Conservation (phyloP, 148 eudicot genomes). For the Polygonum aviculare region DNA sequence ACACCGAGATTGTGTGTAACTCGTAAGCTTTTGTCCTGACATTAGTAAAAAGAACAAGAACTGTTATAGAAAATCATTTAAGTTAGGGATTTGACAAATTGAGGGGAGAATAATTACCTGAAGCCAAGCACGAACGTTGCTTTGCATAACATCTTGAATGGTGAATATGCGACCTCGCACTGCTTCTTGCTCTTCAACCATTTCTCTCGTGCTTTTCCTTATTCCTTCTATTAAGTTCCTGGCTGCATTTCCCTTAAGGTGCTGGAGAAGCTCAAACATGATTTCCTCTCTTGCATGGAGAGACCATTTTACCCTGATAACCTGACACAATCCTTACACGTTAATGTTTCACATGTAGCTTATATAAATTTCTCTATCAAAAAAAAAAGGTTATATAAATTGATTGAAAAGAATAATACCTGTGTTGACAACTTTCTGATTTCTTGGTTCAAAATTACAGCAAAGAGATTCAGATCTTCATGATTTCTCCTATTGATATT, state of each 20-base stretch:
- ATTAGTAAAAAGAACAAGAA: neutral
- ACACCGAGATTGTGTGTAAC: conserved; percentile 79
- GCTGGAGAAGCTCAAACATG: conserved; percentile 89
- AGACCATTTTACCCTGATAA: conserved; percentile 94
- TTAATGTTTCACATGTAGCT: neutral
- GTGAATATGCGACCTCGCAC: conserved; percentile 94
- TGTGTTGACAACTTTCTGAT: conserved; percentile 70
- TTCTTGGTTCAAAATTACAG: conserved; percentile 79
- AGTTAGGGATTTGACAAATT: neutral
- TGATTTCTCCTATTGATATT: conserved; percentile 59
- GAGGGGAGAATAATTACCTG: conserved; percentile 43
- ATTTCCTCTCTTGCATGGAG: conserved; percentile 98
- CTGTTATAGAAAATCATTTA: neutral
- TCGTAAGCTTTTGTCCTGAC: conserved; percentile 78
- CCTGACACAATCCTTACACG: conserved; percentile 27
- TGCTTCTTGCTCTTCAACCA: conserved; percentile 95
- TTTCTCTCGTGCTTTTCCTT: conserved; percentile 68
- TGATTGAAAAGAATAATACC: no score
- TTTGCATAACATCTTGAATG: conserved; percentile 95
- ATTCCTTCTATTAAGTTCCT: conserved; percentile 53
- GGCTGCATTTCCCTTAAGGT: conserved; percentile 55
- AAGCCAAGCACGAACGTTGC: conserved; percentile 85
- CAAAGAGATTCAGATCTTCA: conserved; percentile 81
- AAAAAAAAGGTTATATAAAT: no score
- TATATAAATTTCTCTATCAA: no score